These are phyloP conservation scores for Penicillium cinerascens DNA, from an alignment of 495 filamentous ascomycete genomes.

Conservation along the genomic window DNA sequence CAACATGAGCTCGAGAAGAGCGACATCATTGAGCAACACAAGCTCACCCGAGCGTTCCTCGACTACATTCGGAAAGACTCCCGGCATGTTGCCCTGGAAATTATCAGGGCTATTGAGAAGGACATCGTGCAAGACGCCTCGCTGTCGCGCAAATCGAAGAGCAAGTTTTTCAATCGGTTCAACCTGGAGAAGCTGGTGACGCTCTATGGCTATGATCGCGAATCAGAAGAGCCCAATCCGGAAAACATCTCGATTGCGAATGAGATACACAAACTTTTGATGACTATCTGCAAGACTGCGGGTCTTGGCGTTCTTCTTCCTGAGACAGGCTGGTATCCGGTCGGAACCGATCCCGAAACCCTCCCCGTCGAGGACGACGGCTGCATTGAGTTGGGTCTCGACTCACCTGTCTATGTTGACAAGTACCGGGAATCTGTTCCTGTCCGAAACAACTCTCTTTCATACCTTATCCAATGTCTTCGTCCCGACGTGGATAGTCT, in stretches of 20 bases:
- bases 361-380: constrained; percentile 39
- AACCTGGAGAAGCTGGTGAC: constrained; percentile 67
- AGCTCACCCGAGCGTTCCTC: constrained; percentile 64
- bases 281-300: constrained; percentile 67
- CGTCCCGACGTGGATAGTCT: constrained; percentile 76
- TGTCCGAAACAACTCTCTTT: constrained; percentile 69
- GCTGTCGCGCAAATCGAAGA: constrained; percentile 67
- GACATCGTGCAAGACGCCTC: constrained; percentile 66
- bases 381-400: constrained; percentile 64
- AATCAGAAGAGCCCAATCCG: constrained; percentile 35
- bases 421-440: constrained; percentile 62
- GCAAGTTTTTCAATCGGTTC: constrained; percentile 63
- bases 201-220: constrained; percentile 61
- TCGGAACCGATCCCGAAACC: constrained; percentile 56
- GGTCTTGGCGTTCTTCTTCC: constrained; percentile 65
- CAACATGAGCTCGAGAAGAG: constrained; percentile 65
- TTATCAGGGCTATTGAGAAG: constrained; percentile 59
- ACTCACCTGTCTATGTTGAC: constrained; percentile 62
- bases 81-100: constrained; percentile 62
- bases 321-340: constrained; percentile 69
- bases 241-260: constrained; percentile 47
- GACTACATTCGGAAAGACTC: constrained; percentile 70
- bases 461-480: constrained; percentile 71
- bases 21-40: constrained; percentile 70
- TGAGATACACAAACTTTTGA: constrained; percentile 65